Evolutionary conservation across 768 basidiomycete genomes (phyloP).

Genomic region (Auriculariales sp.): DNA sequence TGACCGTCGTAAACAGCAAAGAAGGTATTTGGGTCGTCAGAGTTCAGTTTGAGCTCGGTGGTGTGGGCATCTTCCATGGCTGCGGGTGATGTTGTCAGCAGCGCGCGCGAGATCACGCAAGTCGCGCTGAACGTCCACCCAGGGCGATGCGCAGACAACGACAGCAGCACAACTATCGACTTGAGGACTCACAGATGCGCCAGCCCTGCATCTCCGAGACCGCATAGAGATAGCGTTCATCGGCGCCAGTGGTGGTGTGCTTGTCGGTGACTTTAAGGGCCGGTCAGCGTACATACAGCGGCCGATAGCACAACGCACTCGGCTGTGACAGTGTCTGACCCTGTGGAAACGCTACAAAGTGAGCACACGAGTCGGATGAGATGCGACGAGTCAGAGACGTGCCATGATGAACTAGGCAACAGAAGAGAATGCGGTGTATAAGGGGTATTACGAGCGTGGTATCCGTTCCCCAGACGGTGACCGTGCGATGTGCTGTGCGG

Average conservation of each 20-base stretch:
- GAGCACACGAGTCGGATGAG: background rate
- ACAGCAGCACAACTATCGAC: background rate
- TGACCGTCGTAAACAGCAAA: slow-evolving; percentile 98
- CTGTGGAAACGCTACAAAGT: slow-evolving; percentile 19
- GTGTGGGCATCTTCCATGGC: slow-evolving; percentile 98
- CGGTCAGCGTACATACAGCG: background rate
- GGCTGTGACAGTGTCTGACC: slow-evolving; percentile 80
- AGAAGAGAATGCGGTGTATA: background rate
- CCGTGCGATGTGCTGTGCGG: too few species aligned
- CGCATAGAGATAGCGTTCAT: slow-evolving; percentile 57
- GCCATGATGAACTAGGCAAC: background rate
- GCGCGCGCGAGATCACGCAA: background rate
- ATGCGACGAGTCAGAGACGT: background rate
- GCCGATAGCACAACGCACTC: slow-evolving; percentile 33
- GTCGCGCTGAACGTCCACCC: background rate
- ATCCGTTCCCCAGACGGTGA: too few species aligned
- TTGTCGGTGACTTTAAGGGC: slow-evolving; percentile 56
- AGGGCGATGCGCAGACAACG: background rate
- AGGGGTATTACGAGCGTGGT: too few species aligned
- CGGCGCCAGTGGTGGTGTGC: slow-evolving; percentile 54
- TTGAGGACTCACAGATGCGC: slow-evolving; percentile 72
- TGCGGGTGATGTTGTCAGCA: slow-evolving; percentile 21
- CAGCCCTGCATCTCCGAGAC: slow-evolving; percentile 98
- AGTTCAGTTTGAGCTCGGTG: slow-evolving; percentile 51
- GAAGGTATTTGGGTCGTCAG: slow-evolving; percentile 42